Base-by-base conservation (phyloP, 2,329 filamentous ascomycete species). In the Cordyceps farinosa region DNA sequence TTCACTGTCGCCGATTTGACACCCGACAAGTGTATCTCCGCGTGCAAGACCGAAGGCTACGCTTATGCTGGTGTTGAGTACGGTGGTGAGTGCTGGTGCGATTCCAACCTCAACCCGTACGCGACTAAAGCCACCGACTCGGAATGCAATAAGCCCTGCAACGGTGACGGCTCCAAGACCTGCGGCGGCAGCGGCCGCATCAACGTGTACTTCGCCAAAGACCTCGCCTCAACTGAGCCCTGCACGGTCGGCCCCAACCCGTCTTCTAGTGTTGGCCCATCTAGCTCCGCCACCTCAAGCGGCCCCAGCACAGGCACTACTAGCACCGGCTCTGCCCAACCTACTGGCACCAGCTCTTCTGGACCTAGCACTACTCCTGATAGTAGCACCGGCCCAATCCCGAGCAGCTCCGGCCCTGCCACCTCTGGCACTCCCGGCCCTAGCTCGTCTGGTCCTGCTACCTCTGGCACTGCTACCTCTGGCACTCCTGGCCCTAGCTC, bases 101-200 rank as follows among this genome's bases (percentile, higher is more conserved):
- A 81, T 50, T 80, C 80, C 44, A 78, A 85, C 38, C 75, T 86
- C 36, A 83, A 81, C 47, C 81, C 81, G 66, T 74, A 75, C 58
- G 80, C 77, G 2, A 66, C 64, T 38, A 68, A 74, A 44, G 77
- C 75, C 11, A 69, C 75, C 56, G 64, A 69, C n/a, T 47, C 62
- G 59, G 62, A 70, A 30, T 77, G 75, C 65, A 71, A 73, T 48
- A 69, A 67, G 60, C 66, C 70, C 11, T 78, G 76, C 67, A 69
- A 67, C n/a, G 76, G 75, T 32, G 66, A 77, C 62, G 55, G 66
- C 10, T 65, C 65, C 2, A 66, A 74, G 61, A 70, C 64, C 29
- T 79, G 76, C 62, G 76, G 76, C 61, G 76, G 76, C 15, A 64
- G 64, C 11, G 59, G 61, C 10, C 65, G 70, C n/a, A 27, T 78